Conservation (phyloP, 202 grass and related monocot genomes). For the Hordeum pubiflorum region DNA sequence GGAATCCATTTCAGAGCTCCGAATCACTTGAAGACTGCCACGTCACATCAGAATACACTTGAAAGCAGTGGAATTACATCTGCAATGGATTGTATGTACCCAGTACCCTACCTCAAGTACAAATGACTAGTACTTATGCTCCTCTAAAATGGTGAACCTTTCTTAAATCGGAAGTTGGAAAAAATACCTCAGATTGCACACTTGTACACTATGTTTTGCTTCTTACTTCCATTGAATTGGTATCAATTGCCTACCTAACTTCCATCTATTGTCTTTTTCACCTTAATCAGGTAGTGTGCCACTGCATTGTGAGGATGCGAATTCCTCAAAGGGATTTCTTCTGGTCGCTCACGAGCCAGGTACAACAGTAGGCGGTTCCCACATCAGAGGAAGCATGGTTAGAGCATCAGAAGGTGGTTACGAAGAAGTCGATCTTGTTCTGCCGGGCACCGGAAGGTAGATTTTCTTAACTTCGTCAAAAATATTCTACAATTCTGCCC, state of each 20-base stretch:
- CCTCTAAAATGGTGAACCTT: background rate
- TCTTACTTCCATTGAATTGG: background rate
- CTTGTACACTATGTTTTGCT: background rate
- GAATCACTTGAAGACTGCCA: conserved; percentile 53
- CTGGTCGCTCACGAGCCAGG: conserved; percentile 92
- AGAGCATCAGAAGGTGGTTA: conserved; percentile 88
- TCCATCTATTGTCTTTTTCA: background rate
- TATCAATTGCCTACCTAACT: background rate
- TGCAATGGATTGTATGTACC: conserved; percentile 44
- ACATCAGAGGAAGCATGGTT: conserved; percentile 99
- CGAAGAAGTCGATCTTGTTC: conserved; percentile 94
- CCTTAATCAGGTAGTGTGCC: conserved; percentile 39
- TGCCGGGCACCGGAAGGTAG: conserved; percentile 80
- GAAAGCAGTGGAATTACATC: conserved; percentile 41
- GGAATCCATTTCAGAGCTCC: conserved; percentile 97
- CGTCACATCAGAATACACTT: conserved; percentile 35
- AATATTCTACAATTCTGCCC: background rate
- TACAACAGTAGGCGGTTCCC: conserved; percentile 65
- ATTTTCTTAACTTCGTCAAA: conserved; percentile 18
- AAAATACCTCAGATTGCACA: conserved; percentile 1
- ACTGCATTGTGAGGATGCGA: conserved; percentile 44
- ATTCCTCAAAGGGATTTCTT: conserved; percentile 61
- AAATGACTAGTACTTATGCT: background rate
- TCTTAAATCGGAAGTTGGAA: background rate
- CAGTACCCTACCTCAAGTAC: conserved; percentile 36